Conservation (phyloP, 208 protist species). For the Crithidia mellificae region DNA sequence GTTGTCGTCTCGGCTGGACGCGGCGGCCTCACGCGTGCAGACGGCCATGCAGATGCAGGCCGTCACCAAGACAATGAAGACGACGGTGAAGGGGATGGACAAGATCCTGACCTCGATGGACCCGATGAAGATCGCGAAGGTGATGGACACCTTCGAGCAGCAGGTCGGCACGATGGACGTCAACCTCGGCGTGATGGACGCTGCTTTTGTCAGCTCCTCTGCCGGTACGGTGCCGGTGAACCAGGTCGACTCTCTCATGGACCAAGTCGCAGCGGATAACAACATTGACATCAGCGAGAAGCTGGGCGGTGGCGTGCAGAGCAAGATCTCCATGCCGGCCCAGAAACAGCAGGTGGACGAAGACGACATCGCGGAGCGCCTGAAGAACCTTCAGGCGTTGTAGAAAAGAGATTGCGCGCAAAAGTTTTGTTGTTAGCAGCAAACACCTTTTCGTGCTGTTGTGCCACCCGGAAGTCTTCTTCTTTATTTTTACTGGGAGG, state of each 20-base stretch:
- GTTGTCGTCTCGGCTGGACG: constrained; percentile 95
- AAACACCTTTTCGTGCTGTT: too few species aligned
- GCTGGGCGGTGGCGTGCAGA: constrained; percentile 42
- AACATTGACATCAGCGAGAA: constrained; percentile 88
- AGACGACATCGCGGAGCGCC: constrained; percentile 66
- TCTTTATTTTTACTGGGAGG: too few species aligned
- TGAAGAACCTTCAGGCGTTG: constrained; percentile 59
- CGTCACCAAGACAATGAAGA: constrained; percentile 93
- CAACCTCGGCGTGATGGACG: constrained; percentile 91
- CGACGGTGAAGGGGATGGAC: constrained; percentile 95
- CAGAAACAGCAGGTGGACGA: constrained; percentile 41
- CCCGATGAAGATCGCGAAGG: constrained; percentile 82
- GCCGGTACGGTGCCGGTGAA: constrained; percentile 85
- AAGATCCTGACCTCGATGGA: constrained; percentile 93
- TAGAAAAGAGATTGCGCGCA: constrained; percentile 38
- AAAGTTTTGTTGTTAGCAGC: too few species aligned
- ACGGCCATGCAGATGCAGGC: constrained; percentile 92
- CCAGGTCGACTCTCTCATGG: constrained; percentile 92
- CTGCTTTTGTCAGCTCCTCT: constrained; percentile 89
- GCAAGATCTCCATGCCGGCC: constrained; percentile 30
- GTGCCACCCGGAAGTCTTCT: too few species aligned
- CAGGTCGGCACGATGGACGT: constrained; percentile 97
- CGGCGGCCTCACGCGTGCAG: constrained; percentile 94
- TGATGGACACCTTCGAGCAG: constrained; percentile 98
- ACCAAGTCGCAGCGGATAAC: constrained; percentile 95